These are phyloP conservation scores for Saccharata proteae DNA, from an alignment of 2,329 filamentous ascomycete genomes.

Conservation along the genomic window DNA sequence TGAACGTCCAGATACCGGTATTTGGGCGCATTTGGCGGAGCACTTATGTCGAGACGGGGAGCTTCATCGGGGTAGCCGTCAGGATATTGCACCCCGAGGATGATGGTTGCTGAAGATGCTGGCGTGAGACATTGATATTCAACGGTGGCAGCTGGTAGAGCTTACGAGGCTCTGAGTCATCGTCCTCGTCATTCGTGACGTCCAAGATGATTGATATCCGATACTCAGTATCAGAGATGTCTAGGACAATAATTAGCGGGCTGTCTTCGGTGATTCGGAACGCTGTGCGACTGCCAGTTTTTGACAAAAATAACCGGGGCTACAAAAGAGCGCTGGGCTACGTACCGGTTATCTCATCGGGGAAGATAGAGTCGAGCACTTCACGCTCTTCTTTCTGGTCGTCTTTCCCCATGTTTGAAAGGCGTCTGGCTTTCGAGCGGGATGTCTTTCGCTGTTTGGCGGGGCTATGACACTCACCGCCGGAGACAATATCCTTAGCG, in stretches of 20 bases:
- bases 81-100: slow-evolving; percentile 82
- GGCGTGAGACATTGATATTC: slow-evolving; percentile 5
- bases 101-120: slow-evolving; percentile 46
- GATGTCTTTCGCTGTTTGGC: too few relatives aligned
- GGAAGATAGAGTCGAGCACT: slow-evolving; percentile 95
- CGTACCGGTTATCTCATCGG: slow-evolving; percentile 86
- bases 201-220: slow-evolving; percentile 80
- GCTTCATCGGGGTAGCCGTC: slow-evolving; percentile 79
- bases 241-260: slow-evolving; percentile 33
- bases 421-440: too few relatives aligned
- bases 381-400: slow-evolving; percentile 94
- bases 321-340: not conserved
- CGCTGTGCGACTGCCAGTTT: too few relatives aligned
- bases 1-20: slow-evolving; percentile 68
- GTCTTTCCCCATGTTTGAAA: slow-evolving; percentile 50
- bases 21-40: slow-evolving; percentile 56
- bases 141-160: not conserved
- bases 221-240: slow-evolving; percentile 82
- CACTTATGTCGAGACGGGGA: slow-evolving; percentile 67
- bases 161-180: slow-evolving; percentile 47
- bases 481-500: too few relatives aligned
- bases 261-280: slow-evolving; percentile 9
- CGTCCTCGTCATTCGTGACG: slow-evolving; percentile 48
- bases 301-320: not conserved
- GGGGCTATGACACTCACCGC: too few relatives aligned